These are phyloP conservation scores for Cercospora sesami DNA, from an alignment of 2,329 filamentous ascomycete species.

Conservation along the genomic window DNA sequence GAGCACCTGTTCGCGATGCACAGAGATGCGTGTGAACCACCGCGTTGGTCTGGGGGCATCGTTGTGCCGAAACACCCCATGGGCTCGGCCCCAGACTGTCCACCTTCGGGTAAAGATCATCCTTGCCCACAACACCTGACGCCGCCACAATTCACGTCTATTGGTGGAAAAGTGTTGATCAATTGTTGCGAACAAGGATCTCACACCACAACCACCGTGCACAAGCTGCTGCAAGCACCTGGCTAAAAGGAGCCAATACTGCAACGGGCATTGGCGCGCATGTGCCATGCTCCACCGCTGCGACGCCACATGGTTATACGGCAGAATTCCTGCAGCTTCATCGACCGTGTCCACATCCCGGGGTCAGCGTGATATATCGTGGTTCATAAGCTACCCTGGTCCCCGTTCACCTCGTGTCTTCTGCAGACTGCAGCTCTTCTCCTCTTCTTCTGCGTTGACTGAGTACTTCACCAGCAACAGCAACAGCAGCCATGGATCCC, in stretches of 20 bases:
- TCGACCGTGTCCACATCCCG: constrained; percentile 4
- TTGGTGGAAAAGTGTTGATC: constrained; percentile 5
- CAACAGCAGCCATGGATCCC: neutral
- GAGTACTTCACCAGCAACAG: neutral
- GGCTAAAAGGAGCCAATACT: neutral
- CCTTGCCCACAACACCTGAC: constrained; percentile 2
- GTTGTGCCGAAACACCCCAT: constrained; percentile 3
- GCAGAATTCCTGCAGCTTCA: constrained; percentile 3
- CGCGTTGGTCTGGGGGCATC: neutral
- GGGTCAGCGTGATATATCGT: neutral
- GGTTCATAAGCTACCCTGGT: neutral
- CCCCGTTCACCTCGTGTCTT: neutral
- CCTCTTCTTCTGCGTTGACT: neutral
- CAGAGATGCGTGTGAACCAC: neutral
- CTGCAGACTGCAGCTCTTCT: neutral
- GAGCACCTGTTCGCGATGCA: neutral
- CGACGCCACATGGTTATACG: constrained; percentile 6
- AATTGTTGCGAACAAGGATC: constrained; percentile 8
- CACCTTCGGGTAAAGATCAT: constrained; percentile 1
- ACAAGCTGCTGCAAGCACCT: constrained; percentile 4
- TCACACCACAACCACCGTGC: neutral
- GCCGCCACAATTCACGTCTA: neutral
- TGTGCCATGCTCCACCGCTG: constrained; percentile 6
- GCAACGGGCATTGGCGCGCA: constrained; percentile 2
- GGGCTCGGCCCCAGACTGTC: constrained; percentile 4